A percentile compares a stretch with the other conserved stretches of the same genome.
Conservation (phyloP, 1,284 basidiomycete species). For the Thecaphora thlaspeos region DNA sequence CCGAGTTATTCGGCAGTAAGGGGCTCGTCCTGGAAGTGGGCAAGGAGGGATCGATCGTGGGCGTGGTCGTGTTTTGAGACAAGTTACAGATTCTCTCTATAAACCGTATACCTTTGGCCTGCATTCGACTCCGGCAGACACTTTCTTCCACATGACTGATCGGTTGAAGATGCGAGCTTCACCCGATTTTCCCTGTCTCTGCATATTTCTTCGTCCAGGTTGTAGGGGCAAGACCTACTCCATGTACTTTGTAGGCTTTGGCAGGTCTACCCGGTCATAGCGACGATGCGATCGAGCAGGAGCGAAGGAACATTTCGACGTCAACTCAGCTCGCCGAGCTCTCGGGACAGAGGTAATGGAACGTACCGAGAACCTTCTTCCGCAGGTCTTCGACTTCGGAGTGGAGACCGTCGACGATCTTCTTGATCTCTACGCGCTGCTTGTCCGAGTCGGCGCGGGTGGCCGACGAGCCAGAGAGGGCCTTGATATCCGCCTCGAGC, state of each 20-base stretch:
- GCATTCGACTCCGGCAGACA: no score
- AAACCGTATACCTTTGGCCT: no score
- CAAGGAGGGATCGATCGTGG: conserved; percentile 25
- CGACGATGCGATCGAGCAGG: background rate
- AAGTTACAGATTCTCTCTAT: conserved; percentile 4
- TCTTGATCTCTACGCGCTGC: conserved; percentile 25
- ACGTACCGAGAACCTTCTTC: conserved; percentile 27
- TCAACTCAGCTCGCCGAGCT: no score
- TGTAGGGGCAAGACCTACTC: conserved; percentile 10
- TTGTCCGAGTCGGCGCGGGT: conserved; percentile 25
- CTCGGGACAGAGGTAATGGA: no score
- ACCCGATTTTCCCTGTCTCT: no score
- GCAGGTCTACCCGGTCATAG: conserved; percentile 11
- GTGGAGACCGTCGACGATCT: conserved; percentile 37
- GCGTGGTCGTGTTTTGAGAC: conserved; percentile 18
- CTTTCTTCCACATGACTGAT: no score
- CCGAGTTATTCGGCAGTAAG: conserved; percentile 18
- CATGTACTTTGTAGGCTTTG: conserved; percentile 39
- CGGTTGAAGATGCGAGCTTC: no score
- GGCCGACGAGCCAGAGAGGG: conserved; percentile 15
- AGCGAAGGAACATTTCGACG: no score
- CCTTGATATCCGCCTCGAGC: conserved; percentile 37
- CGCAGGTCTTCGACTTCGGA: conserved; percentile 36
- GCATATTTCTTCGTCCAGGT: no score
- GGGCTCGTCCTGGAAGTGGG: conserved; percentile 29